Percentiles rank a stretch among this genome's conserved stretches.
These are phyloP conservation scores for Aureobasidium sp. DNA, from an alignment of 2,329 filamentous ascomycete genomes.

Conservation along the genomic window DNA sequence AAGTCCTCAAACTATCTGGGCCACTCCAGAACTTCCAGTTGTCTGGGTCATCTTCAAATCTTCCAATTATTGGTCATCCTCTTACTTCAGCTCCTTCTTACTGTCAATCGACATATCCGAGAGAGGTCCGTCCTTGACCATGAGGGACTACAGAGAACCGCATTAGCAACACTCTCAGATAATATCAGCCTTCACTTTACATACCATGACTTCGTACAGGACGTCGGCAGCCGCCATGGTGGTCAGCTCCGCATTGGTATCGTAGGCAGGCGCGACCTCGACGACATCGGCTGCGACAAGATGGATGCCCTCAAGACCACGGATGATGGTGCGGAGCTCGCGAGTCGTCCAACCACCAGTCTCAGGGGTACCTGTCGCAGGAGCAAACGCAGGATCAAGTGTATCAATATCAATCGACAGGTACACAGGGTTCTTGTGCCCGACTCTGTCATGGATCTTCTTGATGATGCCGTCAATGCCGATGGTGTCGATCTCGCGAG, in stretches of 20 bases:
- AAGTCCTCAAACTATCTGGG: background rate
- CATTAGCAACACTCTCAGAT: background rate
- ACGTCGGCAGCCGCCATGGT: conserved; percentile 65
- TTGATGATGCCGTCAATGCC: conserved; percentile 69
- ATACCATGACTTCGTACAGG: conserved; percentile 64
- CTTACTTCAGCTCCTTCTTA: conserved; percentile 13
- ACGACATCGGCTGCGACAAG: conserved; percentile 65
- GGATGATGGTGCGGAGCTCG: conserved; percentile 64
- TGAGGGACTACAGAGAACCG: conserved; percentile 46
- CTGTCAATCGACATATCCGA: conserved; percentile 25
- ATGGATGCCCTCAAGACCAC: conserved; percentile 63
- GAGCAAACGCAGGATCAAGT: conserved; percentile 74
- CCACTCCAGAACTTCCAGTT: background rate
- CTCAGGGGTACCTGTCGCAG: conserved; percentile 68
- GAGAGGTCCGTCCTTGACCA: conserved; percentile 71
- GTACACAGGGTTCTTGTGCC: conserved; percentile 64
- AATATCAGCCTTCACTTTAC: background rate
- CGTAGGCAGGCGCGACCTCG: conserved; percentile 66
- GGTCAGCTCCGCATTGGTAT: conserved; percentile 64
- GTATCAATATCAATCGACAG: conserved; percentile 83
- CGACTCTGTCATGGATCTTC: conserved; percentile 68
- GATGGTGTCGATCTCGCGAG: conserved; percentile 62
- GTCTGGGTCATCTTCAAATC: background rate
- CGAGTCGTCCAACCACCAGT: conserved; percentile 70
- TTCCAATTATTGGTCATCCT: background rate